Conservation (phyloP, 2,329 filamentous ascomycete species). For the Penicillium sp. region DNA sequence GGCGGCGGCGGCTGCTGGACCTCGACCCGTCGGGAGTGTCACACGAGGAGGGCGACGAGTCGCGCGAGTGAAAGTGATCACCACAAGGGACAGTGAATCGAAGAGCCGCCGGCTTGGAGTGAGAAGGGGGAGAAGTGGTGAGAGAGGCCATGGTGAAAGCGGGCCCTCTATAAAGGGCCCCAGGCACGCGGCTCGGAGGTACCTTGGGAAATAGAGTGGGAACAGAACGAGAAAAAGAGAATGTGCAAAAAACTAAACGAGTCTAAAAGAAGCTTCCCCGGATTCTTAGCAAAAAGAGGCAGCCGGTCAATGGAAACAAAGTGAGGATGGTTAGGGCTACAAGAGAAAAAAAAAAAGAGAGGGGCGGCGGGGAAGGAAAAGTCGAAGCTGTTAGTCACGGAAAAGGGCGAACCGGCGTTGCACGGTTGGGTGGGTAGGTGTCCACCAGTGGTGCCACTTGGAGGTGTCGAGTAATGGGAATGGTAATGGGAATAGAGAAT, state of each 20-base stretch:
- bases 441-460: slow-evolving; percentile 3
- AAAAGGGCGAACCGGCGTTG: slow-evolving; percentile 28
- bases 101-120: slow-evolving; percentile 30
- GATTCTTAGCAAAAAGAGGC: slow-evolving; percentile 30
- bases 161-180: slow-evolving; percentile 33
- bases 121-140: slow-evolving; percentile 26
- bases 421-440: slow-evolving; percentile 6
- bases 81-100: slow-evolving; percentile 27
- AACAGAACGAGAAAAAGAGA: slow-evolving; percentile 7
- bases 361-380: slow-evolving; percentile 29
- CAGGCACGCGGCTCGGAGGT: slow-evolving; percentile 13
- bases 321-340: slow-evolving; percentile 12
- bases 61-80: slow-evolving; percentile 33
- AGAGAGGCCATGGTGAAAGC: slow-evolving; percentile 36
- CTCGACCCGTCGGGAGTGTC: slow-evolving; percentile 42
- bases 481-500: not conserved
- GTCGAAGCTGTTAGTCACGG: slow-evolving; percentile 42
- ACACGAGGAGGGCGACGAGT: slow-evolving; percentile 38
- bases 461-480: not conserved
- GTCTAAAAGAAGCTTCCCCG: slow-evolving; percentile 31
- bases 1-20: slow-evolving; percentile 44
- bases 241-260: slow-evolving; percentile 18
- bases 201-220: slow-evolving; percentile 14
- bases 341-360: slow-evolving; percentile 20
- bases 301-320: slow-evolving; percentile 24